Base-by-base conservation (phyloP, 768 basidiomycete genomes). In the Leucocoprinus sp. region DNA sequence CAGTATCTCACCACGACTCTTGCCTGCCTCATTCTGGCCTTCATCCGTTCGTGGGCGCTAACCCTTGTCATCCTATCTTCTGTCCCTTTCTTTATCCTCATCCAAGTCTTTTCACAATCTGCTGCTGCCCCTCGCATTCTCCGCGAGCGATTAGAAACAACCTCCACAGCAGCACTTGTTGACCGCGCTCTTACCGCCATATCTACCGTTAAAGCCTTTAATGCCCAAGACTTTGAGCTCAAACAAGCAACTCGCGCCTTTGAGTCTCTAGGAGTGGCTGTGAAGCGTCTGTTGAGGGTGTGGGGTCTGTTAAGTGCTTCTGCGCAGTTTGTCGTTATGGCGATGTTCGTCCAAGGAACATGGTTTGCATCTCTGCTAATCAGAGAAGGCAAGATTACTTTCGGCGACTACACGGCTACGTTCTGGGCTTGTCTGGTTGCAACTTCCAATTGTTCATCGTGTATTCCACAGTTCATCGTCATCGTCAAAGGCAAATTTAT, bases 361-460 rank as follows among this genome's bases (percentile, higher is more conserved):
- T 97, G 95, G 93, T 98, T 84, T 57, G 95, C 93, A 9, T 75
- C 84, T 2, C 82, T 85, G 57, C 74, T 96, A 42, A 91, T 99
- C n/a, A 65, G 79, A n/a, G 71, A 82, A 9, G 86, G 84, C 12
- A 77, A 71, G 50, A 71, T 78, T 43, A 65, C 65, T 3, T 67
- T 85, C 0, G 91, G 91, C 1, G 76, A 83, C 27, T 86, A 97
- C 51, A 93, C 93, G 84, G 82, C 86, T n/a, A 90, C 93, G 42
- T 99, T 98, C 62, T 98, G 95, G 93, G 93, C 95, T 0, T 93
- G 90, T 60, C 69, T 97, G 17, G 86, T 97, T 50, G 92, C 90
- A 0, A 84, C 86, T 1, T 82, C 76, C 54, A 92, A 90, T 60
- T 65, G 96, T 2, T 92, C 96, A 60, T 80, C 85, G 73, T 81